Evolutionary conservation across 228 moss, liverwort and hornwort genomes (phyloP).

Genomic region (Sphagnum magellanicum): DNA sequence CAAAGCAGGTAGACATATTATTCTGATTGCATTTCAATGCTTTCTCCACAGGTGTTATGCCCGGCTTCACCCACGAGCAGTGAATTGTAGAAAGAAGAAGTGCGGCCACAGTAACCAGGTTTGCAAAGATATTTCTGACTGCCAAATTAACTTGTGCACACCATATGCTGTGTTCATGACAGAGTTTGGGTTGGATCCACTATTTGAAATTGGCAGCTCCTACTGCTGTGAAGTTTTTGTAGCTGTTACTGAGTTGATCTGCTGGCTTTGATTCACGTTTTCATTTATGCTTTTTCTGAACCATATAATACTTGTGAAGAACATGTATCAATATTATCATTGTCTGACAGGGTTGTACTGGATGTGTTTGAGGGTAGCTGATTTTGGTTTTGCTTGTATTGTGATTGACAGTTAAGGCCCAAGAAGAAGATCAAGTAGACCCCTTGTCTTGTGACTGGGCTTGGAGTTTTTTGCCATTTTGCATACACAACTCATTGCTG

Average conservation of each 20-base stretch:
- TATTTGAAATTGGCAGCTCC: background rate
- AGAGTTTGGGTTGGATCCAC: background rate
- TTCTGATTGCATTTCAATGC: background rate
- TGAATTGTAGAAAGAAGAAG: conserved; percentile 67
- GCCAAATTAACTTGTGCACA: background rate
- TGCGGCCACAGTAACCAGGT: conserved; percentile 62
- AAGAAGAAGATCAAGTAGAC: conserved; percentile 82
- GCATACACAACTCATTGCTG: too few relatives aligned
- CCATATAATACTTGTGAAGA: background rate
- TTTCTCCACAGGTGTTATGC: conserved; percentile 47
- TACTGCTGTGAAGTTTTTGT: background rate
- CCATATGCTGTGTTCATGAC: background rate
- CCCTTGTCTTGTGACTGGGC: too few relatives aligned
- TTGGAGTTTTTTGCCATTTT: too few relatives aligned
- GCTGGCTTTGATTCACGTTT: too few relatives aligned
- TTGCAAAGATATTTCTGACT: background rate
- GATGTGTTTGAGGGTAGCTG: background rate
- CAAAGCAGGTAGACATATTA: too few relatives aligned
- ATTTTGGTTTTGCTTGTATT: background rate
- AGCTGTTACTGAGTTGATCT: too few relatives aligned
- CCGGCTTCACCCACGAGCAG: conserved; percentile 58
- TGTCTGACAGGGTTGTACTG: background rate
- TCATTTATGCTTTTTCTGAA: background rate
- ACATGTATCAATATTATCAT: background rate
- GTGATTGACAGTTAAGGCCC: conserved; percentile 36